These are phyloP conservation scores for Syncephalastrum racemosum DNA, from an alignment of 371 early-diverging fungal genomes.

Conservation along the genomic window DNA sequence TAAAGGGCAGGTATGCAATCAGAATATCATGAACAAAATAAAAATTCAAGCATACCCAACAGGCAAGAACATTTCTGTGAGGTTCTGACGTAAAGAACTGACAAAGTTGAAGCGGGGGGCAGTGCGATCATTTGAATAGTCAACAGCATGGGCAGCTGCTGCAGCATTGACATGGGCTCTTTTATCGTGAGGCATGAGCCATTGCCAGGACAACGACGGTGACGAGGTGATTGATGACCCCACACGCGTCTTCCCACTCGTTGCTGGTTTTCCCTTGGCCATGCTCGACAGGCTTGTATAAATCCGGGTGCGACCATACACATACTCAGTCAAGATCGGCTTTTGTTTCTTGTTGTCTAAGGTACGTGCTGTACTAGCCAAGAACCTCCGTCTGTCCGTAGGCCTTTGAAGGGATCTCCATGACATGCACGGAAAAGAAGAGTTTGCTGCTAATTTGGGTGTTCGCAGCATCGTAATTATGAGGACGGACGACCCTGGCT, in stretches of 20 bases:
- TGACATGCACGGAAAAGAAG: too few species aligned
- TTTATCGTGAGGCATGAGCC: conserved; percentile 31
- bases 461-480: too few species aligned
- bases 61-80: conserved; percentile 64
- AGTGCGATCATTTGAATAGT: conserved; percentile 3
- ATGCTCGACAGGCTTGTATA: conserved; percentile 53
- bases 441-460: too few species aligned
- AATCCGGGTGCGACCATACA: conserved; percentile 57
- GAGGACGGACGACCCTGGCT: too few species aligned
- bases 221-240: conserved; percentile 41
- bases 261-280: conserved; percentile 43
- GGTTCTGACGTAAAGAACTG: conserved; percentile 40
- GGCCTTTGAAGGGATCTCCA: too few species aligned
- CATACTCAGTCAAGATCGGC: conserved; percentile 48
- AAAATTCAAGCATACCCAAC: conserved; percentile 47
- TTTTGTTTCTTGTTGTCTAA: neutral
- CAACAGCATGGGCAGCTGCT: conserved; percentile 16
- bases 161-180: conserved; percentile 9
- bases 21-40: neutral
- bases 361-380: too few species aligned
- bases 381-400: too few species aligned
- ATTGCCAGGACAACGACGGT: conserved; percentile 49
- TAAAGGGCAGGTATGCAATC: conserved; percentile 14
- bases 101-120: conserved; percentile 3
- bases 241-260: conserved; percentile 33